Evolutionary conservation across 352 stramenopile genomes (phyloP).

Genomic region (Phytopythium mirpurense): DNA sequence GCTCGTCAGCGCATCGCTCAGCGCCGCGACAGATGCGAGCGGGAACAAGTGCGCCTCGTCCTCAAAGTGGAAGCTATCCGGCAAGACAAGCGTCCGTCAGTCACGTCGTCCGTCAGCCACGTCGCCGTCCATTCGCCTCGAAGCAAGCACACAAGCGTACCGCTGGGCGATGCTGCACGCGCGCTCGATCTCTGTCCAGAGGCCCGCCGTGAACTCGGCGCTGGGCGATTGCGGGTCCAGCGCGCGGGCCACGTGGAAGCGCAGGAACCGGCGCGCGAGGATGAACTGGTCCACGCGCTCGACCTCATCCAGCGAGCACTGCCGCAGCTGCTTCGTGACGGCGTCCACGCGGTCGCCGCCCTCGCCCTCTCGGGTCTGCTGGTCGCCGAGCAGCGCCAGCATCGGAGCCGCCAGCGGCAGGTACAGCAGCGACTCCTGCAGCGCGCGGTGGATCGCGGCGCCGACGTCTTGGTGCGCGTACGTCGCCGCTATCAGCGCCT

Average conservation of each 20-base stretch:
- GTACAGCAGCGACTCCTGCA: constrained; percentile 51
- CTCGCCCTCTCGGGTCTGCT: no score
- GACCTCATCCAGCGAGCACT: constrained; percentile 28
- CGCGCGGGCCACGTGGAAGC: constrained; percentile 34
- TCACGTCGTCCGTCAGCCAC: no score
- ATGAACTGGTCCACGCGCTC: constrained; percentile 52
- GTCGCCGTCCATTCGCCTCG: background rate
- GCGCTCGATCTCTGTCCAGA: constrained; percentile 30
- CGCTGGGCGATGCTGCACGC: constrained; percentile 38
- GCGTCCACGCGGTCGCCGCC: constrained; percentile 7
- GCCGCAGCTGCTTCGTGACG: constrained; percentile 4
- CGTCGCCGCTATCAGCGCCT: constrained; percentile 19
- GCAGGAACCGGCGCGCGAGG: constrained; percentile 44
- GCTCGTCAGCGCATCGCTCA: constrained; percentile 22
- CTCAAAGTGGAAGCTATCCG: constrained; percentile 41
- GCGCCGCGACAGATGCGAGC: constrained; percentile 31
- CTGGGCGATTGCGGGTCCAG: constrained; percentile 11
- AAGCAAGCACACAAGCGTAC: constrained; percentile 13
- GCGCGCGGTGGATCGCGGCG: constrained; percentile 62
- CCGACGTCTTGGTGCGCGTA: constrained; percentile 76
- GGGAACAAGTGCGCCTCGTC: constrained; percentile 68
- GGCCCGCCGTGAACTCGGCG: constrained; percentile 16
- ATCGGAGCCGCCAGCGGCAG: constrained; percentile 24
- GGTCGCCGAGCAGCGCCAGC: constrained; percentile 13
- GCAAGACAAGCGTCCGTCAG: background rate